Conservation (phyloP, 768 basidiomycete genomes). For the Tephrocybe rancida region DNA sequence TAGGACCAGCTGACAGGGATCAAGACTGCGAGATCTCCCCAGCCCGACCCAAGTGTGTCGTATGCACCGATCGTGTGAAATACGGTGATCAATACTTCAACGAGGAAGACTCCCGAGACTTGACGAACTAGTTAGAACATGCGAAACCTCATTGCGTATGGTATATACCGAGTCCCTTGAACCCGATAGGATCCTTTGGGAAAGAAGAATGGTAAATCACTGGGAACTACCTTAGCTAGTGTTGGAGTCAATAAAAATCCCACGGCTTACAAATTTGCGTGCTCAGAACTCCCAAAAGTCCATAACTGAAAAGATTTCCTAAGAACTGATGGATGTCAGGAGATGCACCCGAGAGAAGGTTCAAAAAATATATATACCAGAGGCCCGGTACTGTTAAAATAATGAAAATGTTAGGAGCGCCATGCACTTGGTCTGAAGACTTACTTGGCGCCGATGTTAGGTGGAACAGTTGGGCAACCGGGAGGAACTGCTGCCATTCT, state of each 20-base stretch:
- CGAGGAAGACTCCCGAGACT: slow-evolving; percentile 13
- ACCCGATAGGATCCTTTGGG: slow-evolving; percentile 2
- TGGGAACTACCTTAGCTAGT: neutral
- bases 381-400: neutral
- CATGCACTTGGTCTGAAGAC: too few species aligned
- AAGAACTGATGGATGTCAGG: neutral
- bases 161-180: slow-evolving; percentile 9
- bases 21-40: slow-evolving; percentile 13
- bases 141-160: neutral
- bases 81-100: slow-evolving; percentile 16
- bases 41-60: slow-evolving; percentile 14
- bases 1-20: slow-evolving; percentile 16
- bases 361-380: neutral
- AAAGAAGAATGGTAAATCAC: slow-evolving; percentile 15
- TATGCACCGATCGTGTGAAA: slow-evolving; percentile 18
- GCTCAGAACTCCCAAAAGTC: neutral
- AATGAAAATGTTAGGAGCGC: too few species aligned
- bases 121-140: neutral
- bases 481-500: too few species aligned
- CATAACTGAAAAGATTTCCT: slow-evolving; percentile 2
- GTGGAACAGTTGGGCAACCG: too few species aligned
- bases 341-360: neutral
- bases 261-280: neutral
- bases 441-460: too few species aligned
- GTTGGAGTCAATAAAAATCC: neutral